A percentile compares a stretch with the other conserved stretches of the same genome.
phyloP scores from a whole-genome alignment of 192 early-diverging fungal species.

The Tieghemiomyces parasiticus region DNA sequence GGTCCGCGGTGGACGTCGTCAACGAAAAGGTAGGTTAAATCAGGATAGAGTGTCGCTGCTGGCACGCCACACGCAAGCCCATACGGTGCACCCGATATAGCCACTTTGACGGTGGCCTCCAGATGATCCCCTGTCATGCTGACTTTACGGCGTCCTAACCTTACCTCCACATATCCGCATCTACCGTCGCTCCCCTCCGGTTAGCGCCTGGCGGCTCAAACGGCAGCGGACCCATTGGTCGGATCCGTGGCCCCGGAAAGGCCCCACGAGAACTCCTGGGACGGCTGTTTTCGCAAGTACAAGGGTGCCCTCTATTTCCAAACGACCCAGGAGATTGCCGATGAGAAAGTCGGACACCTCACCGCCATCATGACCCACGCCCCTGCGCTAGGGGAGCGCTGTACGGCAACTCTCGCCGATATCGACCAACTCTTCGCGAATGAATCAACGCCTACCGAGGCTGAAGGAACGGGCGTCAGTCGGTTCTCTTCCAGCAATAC shows the following conservation, averaged over 20 bases:
- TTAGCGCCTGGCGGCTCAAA: not conserved
- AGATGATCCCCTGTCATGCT: not conserved
- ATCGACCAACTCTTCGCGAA: not conserved
- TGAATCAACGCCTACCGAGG: not conserved
- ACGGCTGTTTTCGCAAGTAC: constrained; percentile 2
- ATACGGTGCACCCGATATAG: not conserved
- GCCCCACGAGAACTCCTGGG: not conserved
- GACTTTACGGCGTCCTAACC: not conserved
- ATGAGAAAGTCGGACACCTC: not conserved
- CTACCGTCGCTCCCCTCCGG: too few species aligned
- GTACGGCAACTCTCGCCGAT: not conserved
- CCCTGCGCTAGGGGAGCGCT: not conserved
- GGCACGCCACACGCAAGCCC: not conserved
- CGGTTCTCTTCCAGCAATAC: not conserved
- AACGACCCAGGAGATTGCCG: not conserved
- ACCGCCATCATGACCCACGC: not conserved
- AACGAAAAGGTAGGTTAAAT: constrained; percentile 1
- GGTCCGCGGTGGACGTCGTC: not conserved
- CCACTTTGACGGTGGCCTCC: not conserved
- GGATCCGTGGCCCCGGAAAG: not conserved
- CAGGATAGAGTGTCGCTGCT: not conserved
- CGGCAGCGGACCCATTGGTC: not conserved
- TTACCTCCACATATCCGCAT: too few species aligned
- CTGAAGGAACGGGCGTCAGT: not conserved
- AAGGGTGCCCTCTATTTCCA: not conserved